These are phyloP conservation scores for Hsuehochloa calcarea DNA, from an alignment of 176 grass and related monocot species.

Conservation along the genomic window DNA sequence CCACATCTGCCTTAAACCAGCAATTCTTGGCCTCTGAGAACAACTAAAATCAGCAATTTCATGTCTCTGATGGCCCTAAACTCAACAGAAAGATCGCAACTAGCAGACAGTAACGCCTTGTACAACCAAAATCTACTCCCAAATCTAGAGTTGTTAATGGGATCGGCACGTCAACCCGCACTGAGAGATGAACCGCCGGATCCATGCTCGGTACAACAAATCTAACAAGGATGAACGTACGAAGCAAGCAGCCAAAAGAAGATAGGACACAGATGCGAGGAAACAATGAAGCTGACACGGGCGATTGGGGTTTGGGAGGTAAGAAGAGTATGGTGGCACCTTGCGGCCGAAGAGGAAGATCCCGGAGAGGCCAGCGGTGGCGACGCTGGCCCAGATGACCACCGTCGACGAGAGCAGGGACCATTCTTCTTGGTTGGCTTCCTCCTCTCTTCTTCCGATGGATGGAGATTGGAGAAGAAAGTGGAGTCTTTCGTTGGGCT, in stretches of 20 bases:
- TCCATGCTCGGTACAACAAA: neutral
- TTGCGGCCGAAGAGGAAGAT: conserved; percentile 74
- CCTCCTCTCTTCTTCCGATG: no score
- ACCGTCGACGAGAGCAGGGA: conserved; percentile 76
- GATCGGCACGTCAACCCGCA: neutral
- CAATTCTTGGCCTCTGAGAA: neutral
- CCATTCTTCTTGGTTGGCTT: conserved; percentile 23
- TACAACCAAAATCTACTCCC: neutral
- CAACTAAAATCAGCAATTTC: no score
- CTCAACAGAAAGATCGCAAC: neutral
- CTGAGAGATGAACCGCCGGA: neutral
- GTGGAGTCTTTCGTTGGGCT: no score
- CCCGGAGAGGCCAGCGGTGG: conserved; percentile 63
- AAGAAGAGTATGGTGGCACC: conserved; percentile 16
- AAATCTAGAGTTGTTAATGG: neutral
- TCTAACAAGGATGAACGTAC: neutral
- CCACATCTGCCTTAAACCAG: neutral
- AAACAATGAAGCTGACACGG: neutral
- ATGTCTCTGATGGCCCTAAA: neutral
- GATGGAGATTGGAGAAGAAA: no score
- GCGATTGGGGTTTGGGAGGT: neutral
- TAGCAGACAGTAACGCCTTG: neutral
- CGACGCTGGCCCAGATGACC: conserved; percentile 69
- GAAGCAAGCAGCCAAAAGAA: neutral
- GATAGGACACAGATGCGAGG: neutral